These are phyloP conservation scores for Xylaria sp. DNA, from an alignment of 2,329 filamentous ascomycete genomes.

Conservation along the genomic window DNA sequence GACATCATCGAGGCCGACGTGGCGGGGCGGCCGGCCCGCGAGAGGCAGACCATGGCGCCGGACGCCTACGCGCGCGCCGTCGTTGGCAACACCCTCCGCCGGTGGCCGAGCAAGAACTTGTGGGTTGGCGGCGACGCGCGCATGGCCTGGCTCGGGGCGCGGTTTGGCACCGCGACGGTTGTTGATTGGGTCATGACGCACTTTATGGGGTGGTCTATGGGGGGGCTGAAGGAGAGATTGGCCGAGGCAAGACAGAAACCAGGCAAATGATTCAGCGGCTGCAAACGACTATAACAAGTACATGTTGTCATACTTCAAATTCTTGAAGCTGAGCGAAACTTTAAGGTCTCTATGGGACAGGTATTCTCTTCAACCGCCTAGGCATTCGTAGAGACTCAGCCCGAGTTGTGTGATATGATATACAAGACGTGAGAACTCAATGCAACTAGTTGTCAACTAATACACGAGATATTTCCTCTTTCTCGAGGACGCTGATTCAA, in stretches of 20 bases:
- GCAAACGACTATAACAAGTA: no score
- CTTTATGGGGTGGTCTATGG: constrained; percentile 9
- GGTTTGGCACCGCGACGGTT: constrained; percentile 11
- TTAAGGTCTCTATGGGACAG: no score
- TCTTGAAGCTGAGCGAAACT: no score
- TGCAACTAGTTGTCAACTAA: no score
- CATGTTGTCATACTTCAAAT: no score
- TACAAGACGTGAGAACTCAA: no score
- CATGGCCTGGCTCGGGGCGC: constrained; percentile 9
- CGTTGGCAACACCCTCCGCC: constrained; percentile 15
- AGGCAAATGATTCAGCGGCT: background rate
- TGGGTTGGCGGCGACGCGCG: constrained; percentile 19
- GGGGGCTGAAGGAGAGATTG: constrained; percentile 1
- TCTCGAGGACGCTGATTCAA: no score
- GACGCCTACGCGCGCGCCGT: constrained; percentile 18
- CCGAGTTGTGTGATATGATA: no score
- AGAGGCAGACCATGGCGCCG: constrained; percentile 9
- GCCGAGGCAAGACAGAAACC: background rate
- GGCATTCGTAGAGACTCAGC: no score
- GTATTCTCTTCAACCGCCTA: no score
- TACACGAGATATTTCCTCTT: no score
- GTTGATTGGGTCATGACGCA: constrained; percentile 20
- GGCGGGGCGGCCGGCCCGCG: constrained; percentile 9
- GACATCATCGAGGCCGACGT: constrained; percentile 17
- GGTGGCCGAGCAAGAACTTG: constrained; percentile 11